Evolutionary conservation across 2,329 filamentous ascomycete species (phyloP).

Genomic region (Botryosphaeria dothidea): DNA sequence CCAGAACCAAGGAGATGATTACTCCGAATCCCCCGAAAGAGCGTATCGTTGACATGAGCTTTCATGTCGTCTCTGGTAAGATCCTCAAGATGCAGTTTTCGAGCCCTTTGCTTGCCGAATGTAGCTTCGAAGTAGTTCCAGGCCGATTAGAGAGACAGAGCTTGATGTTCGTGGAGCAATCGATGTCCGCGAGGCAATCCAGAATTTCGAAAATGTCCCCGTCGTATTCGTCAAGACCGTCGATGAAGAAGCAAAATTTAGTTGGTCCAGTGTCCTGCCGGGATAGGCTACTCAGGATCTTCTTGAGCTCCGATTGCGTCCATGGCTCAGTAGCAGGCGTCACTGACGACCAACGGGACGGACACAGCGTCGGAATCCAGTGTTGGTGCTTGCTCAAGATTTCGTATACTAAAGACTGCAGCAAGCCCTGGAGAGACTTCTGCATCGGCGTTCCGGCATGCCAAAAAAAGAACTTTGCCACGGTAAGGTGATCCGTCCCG

Average conservation of each 20-base stretch:
- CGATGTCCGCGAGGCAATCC: not conserved
- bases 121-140: constrained; percentile 23
- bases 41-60: too few species aligned
- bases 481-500: too few species aligned
- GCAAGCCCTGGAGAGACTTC: not conserved
- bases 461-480: not conserved
- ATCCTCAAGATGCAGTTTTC: constrained; percentile 20
- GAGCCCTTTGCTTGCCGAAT: not conserved
- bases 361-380: not conserved
- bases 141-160: constrained; percentile 23
- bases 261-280: too few species aligned
- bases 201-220: not conserved
- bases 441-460: not conserved
- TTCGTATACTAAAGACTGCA: not conserved
- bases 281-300: too few species aligned
- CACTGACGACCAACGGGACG: too few species aligned
- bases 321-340: too few species aligned
- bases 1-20: not conserved
- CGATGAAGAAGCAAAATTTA: not conserved
- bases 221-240: too few species aligned
- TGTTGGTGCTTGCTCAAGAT: not conserved
- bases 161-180: not conserved
- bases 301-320: too few species aligned
- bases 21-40: too few species aligned
- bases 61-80: constrained; percentile 22